phyloP scores from a whole-genome alignment of 2,329 filamentous ascomycete species.

The Dactylellina leptospora region DNA sequence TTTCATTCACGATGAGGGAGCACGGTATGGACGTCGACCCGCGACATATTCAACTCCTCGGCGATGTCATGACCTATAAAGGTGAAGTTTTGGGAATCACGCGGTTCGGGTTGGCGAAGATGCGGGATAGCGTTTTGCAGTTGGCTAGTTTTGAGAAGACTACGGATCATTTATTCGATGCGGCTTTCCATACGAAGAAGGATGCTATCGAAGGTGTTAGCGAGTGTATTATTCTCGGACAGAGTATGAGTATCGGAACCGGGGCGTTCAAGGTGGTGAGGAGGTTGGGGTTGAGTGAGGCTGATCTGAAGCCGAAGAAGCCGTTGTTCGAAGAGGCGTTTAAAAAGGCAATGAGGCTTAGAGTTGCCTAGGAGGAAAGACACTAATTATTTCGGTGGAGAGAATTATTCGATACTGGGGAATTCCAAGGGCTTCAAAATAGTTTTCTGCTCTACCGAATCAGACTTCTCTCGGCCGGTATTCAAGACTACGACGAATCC shows the following conservation, averaged over 20 bases:
- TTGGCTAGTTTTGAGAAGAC: constrained; percentile 98
- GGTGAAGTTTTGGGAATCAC: constrained; percentile 97
- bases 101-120: constrained; percentile 93
- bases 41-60: constrained; percentile 94
- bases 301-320: constrained; percentile 68
- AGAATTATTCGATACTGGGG: neutral
- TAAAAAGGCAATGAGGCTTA: constrained; percentile 33
- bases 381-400: neutral
- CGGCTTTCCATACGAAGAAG: constrained; percentile 87
- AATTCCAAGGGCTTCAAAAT: neutral
- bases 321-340: constrained; percentile 72
- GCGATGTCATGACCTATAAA: constrained; percentile 99
- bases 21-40: constrained; percentile 87
- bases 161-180: constrained; percentile 94
- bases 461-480: neutral
- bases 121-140: constrained; percentile 92
- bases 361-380: constrained; percentile 7
- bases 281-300: constrained; percentile 72
- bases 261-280: constrained; percentile 90
- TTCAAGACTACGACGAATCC: neutral
- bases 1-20: constrained; percentile 84
- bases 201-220: constrained; percentile 92
- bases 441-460: constrained; percentile 5
- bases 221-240: constrained; percentile 97
- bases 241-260: constrained; percentile 89